Percentiles rank a stretch among this genome's conserved stretches.
Conservation (phyloP, 2,329 filamentous ascomycete genomes). For the Colletotrichum liriopes region DNA sequence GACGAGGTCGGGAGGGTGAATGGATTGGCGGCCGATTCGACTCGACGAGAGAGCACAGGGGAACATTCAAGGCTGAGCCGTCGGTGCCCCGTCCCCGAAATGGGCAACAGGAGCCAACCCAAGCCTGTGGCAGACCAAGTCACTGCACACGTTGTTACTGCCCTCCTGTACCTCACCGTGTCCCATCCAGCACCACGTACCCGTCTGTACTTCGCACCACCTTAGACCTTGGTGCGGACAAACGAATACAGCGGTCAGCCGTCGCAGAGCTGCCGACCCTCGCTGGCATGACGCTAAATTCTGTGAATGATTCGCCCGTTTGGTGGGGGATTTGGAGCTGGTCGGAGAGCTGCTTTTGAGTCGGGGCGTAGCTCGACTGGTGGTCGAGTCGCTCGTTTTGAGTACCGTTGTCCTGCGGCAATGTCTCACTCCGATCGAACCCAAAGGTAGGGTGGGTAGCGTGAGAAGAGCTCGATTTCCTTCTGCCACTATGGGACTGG, state of each 20-base stretch:
- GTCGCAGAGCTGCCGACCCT: slow-evolving; percentile 23
- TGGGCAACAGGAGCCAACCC: neutral
- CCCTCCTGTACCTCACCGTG: neutral
- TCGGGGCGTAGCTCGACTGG: neutral
- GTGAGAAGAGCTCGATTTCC: neutral
- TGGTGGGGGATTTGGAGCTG: slow-evolving; percentile 25
- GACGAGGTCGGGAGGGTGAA: slow-evolving; percentile 9
- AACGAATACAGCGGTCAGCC: slow-evolving; percentile 14
- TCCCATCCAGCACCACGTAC: neutral
- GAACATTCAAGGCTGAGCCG: slow-evolving; percentile 5
- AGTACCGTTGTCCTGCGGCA: slow-evolving; percentile 9
- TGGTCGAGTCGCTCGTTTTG: slow-evolving; percentile 12
- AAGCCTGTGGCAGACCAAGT: slow-evolving; percentile 3
- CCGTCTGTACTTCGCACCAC: neutral
- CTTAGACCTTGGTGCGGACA: neutral
- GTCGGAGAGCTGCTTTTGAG: neutral
- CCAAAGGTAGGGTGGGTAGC: neutral
- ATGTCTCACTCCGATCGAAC: slow-evolving; percentile 24
- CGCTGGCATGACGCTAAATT: slow-evolving; percentile 21
- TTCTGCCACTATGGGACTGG: neutral
- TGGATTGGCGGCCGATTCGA: slow-evolving; percentile 19
- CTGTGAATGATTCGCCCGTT: slow-evolving; percentile 10
- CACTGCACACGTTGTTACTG: neutral
- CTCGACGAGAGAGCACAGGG: slow-evolving; percentile 2
- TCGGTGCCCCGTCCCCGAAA: slow-evolving; percentile 7